These are phyloP conservation scores for Hypericum perforatum DNA, from an alignment of 345 rosid genomes.

Conservation along the genomic window DNA sequence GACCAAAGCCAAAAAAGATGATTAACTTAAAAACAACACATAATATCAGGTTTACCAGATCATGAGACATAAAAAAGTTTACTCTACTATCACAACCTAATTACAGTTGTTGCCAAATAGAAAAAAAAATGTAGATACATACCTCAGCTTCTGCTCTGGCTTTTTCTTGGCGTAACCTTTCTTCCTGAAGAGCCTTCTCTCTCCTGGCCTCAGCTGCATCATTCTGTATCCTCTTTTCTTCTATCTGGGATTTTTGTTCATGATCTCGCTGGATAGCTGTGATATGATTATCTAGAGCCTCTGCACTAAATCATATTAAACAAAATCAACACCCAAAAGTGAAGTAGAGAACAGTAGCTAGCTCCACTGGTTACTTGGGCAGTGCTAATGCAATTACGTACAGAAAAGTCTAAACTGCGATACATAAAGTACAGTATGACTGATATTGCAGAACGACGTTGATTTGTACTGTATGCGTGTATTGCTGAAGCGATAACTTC, in stretches of 20 bases:
- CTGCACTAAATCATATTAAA: conserved; percentile 46
- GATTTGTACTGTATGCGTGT: too few relatives aligned
- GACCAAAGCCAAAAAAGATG: too few relatives aligned
- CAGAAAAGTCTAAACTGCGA: too few relatives aligned
- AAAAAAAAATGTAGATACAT: conserved; percentile 13
- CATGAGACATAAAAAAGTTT: too few relatives aligned
- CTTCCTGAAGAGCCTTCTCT: conserved; percentile 68
- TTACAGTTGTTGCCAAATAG: not conserved
- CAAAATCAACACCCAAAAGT: not conserved
- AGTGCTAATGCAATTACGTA: too few relatives aligned
- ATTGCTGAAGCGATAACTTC: too few relatives aligned
- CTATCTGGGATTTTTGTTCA: conserved; percentile 73
- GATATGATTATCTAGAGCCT: conserved; percentile 86
- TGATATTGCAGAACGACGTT: too few relatives aligned
- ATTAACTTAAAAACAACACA: too few relatives aligned
- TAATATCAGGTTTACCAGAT: too few relatives aligned
- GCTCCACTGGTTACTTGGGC: too few relatives aligned
- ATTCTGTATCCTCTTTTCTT: conserved; percentile 70
- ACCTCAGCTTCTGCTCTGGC: conserved; percentile 89
- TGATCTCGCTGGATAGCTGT: conserved; percentile 77
- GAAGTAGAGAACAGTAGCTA: not conserved
- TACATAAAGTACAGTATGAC: too few relatives aligned
- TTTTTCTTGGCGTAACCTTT: conserved; percentile 68
- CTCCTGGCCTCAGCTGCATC: conserved; percentile 89
- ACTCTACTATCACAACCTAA: not conserved